A percentile compares a stretch with the other conserved stretches of the same genome.
Conservation (phyloP, 345 rosid genomes). For the Boechera stricta region DNA sequence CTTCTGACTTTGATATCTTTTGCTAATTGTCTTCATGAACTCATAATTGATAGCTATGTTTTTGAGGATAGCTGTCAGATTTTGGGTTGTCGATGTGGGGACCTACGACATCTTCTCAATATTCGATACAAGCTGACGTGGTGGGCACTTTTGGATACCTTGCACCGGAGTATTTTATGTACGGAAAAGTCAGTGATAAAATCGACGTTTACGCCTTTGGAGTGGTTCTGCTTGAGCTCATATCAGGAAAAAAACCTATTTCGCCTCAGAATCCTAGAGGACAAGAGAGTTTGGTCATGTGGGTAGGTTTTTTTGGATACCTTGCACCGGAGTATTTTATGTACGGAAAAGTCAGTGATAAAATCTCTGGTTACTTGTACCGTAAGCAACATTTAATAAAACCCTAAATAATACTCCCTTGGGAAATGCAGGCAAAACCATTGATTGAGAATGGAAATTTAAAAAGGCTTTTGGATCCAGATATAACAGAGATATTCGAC, state of each 20-base stretch:
- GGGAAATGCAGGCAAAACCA: conserved; percentile 70
- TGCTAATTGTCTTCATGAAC: background rate
- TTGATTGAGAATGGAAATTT: conserved; percentile 60
- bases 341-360: too few species aligned
- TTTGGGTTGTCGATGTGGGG: conserved; percentile 91
- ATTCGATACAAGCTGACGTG: conserved; percentile 62
- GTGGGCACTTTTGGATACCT: conserved; percentile 97
- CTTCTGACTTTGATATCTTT: background rate
- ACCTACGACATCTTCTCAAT: conserved; percentile 58
- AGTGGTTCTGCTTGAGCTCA: conserved; percentile 76
- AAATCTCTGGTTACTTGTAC: background rate
- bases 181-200: conserved; percentile 88
- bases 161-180: conserved; percentile 97
- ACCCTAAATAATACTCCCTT: conserved; percentile 12
- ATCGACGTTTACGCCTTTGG: conserved; percentile 90
- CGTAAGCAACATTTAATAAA: background rate
- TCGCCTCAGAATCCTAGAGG: conserved; percentile 53
- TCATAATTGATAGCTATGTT: background rate
- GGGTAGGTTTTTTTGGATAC: conserved; percentile 57
- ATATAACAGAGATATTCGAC: conserved; percentile 50
- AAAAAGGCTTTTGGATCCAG: conserved; percentile 62
- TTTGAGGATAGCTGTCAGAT: conserved; percentile 67
- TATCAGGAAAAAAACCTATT: conserved; percentile 81
- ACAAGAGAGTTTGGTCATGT: conserved; percentile 82
- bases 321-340: too few species aligned